Conservation (phyloP, 208 protist genomes). For the Trypanosoma caninum region DNA sequence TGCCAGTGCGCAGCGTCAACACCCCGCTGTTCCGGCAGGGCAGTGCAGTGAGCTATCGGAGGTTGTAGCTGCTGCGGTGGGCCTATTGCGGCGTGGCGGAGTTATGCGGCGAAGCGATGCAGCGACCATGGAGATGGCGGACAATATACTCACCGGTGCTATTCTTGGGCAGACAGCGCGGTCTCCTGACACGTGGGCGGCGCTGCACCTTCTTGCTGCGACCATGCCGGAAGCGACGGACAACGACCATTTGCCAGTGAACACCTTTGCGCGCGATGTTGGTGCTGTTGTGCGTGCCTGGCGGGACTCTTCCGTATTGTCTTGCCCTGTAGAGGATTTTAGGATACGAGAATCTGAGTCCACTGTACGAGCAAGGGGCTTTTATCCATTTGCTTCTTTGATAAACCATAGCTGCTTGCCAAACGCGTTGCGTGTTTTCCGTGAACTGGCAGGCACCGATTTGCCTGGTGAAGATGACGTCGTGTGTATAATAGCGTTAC, state of each 20-base stretch:
- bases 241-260: neutral
- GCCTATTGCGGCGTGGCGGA: conserved; percentile 16
- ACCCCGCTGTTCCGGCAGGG: neutral
- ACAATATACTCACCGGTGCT: neutral
- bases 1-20: neutral
- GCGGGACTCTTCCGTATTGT: conserved; percentile 6
- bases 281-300: conserved; percentile 15
- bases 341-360: neutral
- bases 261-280: conserved; percentile 4
- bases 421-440: conserved; percentile 50
- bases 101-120: neutral
- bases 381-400: conserved; percentile 36
- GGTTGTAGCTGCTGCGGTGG: conserved; percentile 3
- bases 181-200: neutral
- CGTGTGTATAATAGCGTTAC: conserved; percentile 49
- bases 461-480: neutral
- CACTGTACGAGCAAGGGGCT: neutral
- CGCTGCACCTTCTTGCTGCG: conserved; percentile 15
- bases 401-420: conserved; percentile 64
- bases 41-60: neutral
- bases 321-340: conserved; percentile 17
- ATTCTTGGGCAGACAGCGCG: conserved; percentile 8
- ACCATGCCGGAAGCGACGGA: conserved; percentile 1
- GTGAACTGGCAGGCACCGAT: neutral
- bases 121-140: neutral